These are phyloP conservation scores for Castanea mollissima DNA, from an alignment of 306 rosid species.

Conservation along the genomic window DNA sequence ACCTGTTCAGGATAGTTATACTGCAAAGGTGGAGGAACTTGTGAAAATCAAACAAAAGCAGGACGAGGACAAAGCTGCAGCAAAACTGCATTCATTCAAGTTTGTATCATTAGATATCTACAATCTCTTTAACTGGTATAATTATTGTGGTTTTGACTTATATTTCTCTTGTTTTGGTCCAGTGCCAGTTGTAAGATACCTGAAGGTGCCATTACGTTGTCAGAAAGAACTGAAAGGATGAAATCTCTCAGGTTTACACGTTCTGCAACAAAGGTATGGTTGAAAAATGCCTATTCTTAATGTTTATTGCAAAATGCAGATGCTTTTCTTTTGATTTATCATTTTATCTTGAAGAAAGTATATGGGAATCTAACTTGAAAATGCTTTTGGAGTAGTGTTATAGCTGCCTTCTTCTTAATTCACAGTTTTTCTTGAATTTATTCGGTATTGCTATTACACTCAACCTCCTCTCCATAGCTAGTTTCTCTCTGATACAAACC, in stretches of 20 bases:
- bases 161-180: constrained; percentile 20
- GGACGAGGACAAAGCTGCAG: constrained; percentile 69
- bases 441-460: neutral
- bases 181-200: constrained; percentile 40
- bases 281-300: constrained; percentile 18
- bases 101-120: constrained; percentile 33
- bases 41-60: constrained; percentile 67
- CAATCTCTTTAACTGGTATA: constrained; percentile 13
- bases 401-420: constrained; percentile 5
- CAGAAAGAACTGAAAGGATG: constrained; percentile 58
- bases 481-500: neutral
- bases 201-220: constrained; percentile 39
- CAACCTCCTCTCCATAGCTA: neutral
- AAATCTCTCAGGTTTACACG: constrained; percentile 64
- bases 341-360: constrained; percentile 20
- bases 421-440: neutral
- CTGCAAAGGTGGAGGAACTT: constrained; percentile 56
- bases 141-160: constrained; percentile 12
- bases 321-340: neutral
- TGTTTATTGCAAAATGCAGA: constrained; percentile 19
- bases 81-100: constrained; percentile 75
- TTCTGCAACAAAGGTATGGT: constrained; percentile 49
- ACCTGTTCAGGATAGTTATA: constrained; percentile 46
- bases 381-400: constrained; percentile 8
- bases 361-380: constrained; percentile 4